Evolutionary conservation across 73 alveolate genomes (phyloP), one percentile per base, ranked within the genome.

Genomic region (Symbiodinium natans): DNA sequence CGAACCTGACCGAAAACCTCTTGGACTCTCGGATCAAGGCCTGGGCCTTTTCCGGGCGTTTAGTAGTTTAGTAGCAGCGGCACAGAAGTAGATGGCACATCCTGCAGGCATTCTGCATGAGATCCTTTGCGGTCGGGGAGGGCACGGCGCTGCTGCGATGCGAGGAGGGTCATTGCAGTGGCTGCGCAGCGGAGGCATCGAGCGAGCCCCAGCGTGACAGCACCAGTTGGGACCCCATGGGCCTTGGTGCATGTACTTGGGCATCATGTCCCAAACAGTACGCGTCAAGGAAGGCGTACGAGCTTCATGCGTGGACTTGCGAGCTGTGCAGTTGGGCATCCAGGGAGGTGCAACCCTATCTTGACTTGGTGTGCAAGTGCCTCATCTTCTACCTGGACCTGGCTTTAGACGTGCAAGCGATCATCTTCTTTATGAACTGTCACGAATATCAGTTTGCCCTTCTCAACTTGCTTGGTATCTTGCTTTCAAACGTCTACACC

Each of bases 341-440:
- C 71, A 52, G 23, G 71, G 71, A 52, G 71, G 71, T 52, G 71
- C 71, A 52, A 29, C 71, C 71, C 83, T 31, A 31, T 36, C 39
- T 71, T 29, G 40, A 71, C 21, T 8, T 71, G 40, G 34, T 71
- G 34, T 31, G 83, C 38, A 71, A n/a, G 34, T 27, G 83, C 27
- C 27, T 33, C 39, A 71, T 71, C 40, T 71, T 71, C 83, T 71
- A 71, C 41, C 83, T 71, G 34, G 83, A 71, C 83, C 27, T 71
- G 34, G 83, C 83, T 71, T 31, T 71, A 31, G 83, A 71, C 39
- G 83, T 71, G 34, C 83, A 71, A 71, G 39, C 83, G 83, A 71
- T 71, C 40, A 36, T 71, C 27, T n/a, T 71, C 39, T 71, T 71
- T 36, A n/a, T 71, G 41, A n/a, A 21, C 83, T n/a, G 23, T 71